Percentiles rank a stretch among this genome's conserved stretches.
These are phyloP conservation scores for Flaveria trinervia DNA, from an alignment of 129 eudicot genomes.

Conservation along the genomic window DNA sequence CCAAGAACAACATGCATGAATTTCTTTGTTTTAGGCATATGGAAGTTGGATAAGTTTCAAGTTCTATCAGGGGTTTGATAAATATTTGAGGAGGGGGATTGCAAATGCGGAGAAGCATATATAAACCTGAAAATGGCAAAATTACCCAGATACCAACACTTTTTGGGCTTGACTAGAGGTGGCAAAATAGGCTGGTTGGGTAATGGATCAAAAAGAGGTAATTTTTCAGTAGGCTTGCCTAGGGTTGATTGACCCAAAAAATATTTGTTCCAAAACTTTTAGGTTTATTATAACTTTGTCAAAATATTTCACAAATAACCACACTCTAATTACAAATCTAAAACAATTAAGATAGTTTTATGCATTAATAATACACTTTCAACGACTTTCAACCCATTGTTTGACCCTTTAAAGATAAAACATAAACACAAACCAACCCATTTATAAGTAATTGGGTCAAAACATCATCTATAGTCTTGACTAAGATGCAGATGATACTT, in stretches of 20 bases:
- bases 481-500: neutral
- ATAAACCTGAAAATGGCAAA: too few relatives aligned
- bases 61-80: too few relatives aligned
- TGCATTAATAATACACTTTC: neutral
- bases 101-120: too few relatives aligned
- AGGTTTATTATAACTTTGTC: neutral
- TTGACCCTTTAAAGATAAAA: neutral
- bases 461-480: constrained; percentile 2
- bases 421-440: neutral
- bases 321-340: neutral
- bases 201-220: neutral
- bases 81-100: too few relatives aligned
- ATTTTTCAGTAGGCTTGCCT: neutral
- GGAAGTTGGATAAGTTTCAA: too few relatives aligned
- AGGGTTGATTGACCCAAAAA: neutral
- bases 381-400: neutral
- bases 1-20: neutral
- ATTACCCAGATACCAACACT: neutral
- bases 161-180: neutral
- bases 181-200: neutral
- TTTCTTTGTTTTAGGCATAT: too few relatives aligned
- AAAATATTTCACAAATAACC: neutral
- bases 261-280: neutral
- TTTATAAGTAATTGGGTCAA: neutral
- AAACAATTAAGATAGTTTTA: neutral